Evolutionary conservation across 371 early-diverging fungal genomes (phyloP).

Genomic region (Batkoa obscura): DNA sequence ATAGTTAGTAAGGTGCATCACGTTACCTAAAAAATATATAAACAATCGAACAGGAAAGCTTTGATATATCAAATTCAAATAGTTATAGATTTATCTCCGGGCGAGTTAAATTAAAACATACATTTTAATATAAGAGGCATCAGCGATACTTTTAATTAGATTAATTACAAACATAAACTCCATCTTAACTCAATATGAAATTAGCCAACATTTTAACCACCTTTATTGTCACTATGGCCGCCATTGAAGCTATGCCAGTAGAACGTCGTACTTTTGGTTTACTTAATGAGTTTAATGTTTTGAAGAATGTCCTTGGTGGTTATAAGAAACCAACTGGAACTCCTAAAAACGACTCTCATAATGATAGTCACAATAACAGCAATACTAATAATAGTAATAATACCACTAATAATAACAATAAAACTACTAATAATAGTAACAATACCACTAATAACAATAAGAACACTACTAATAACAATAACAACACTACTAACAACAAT

Average conservation of each 20-base stretch:
- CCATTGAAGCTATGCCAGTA: background rate
- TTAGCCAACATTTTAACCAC: background rate
- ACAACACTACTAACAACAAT: background rate
- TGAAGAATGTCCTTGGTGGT: background rate
- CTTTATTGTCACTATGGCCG: background rate
- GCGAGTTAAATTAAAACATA: too few relatives aligned
- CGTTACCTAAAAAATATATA: too few relatives aligned
- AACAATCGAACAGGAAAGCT: too few relatives aligned
- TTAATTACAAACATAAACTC: too few relatives aligned
- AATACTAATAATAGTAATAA: slow-evolving; percentile 5
- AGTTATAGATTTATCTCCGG: too few relatives aligned
- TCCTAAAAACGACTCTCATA: background rate
- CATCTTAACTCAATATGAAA: background rate
- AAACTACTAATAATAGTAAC: background rate
- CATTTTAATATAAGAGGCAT: too few relatives aligned
- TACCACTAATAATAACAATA: slow-evolving; percentile 4
- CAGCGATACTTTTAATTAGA: too few relatives aligned
- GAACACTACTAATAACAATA: background rate
- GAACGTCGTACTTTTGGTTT: background rate
- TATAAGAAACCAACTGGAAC: background rate
- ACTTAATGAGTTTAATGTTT: background rate
- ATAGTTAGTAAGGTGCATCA: too few relatives aligned
- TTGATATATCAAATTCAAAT: too few relatives aligned
- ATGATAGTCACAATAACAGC: slow-evolving; percentile 6
- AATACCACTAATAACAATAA: background rate